Base-by-base conservation (phyloP, 1,284 basidiomycete genomes). In the Sutorius eximius region DNA sequence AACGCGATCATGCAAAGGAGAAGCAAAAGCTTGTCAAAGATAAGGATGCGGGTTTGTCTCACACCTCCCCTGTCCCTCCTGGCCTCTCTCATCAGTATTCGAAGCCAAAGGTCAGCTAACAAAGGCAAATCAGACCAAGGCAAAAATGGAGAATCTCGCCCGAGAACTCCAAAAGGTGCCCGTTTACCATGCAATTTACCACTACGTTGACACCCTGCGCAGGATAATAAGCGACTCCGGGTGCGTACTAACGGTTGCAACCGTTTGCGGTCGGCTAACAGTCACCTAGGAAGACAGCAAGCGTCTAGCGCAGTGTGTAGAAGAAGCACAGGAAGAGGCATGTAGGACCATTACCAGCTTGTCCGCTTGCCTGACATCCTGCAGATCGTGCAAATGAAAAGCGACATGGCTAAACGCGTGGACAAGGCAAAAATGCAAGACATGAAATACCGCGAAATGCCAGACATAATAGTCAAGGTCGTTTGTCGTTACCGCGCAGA, bases 11-110 rank as follows among this genome's bases (percentile, higher is more conserved):
- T 66, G 85, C 89, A 51, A 92, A 89, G 74, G 89, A 92, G 76
- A 91, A 89, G 71, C 89, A 92, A 76, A 92, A 92, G 67, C 75
- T 92, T 38, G 78, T 82, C 49, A 92, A 92, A 74, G 89, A 92
- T 77, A 91, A 91, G 74, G 89, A 92, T 73, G 83, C 89, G 60
- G 89, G 89, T 90, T 61, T 56, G 79, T 73, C 44, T 36, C 27
- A 54, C 38, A 18, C 48, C 51, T n/a, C 58, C 59, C 40, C 29
- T 29, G 12, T 59, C 48, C 48, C 43, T 22, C 51, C 47, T 46
- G 50, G 20, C 7, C 49, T 42, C 62, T 55, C 53, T 59, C 60
- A 49, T 60, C 38, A 36, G 27, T 49, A 12, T 52, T 51, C 44
- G 58, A 66, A 91, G 89, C 90, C 55, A 92, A 92, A 71, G 77